phyloP scores from a whole-genome alignment of 768 basidiomycete species.

The Erythrobasidium yunnanense region DNA sequence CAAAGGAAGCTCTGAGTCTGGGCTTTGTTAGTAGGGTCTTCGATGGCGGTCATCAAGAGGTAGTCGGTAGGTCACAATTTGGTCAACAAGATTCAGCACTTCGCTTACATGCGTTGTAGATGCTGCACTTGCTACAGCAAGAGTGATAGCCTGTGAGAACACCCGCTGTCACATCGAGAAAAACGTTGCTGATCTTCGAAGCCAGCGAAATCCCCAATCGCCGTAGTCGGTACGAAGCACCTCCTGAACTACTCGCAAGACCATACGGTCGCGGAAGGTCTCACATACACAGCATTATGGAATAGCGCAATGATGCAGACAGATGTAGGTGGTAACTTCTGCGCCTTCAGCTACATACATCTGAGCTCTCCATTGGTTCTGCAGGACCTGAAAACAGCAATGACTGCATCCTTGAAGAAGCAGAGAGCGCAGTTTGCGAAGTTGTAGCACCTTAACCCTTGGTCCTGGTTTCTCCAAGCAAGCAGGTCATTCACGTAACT shows the following conservation, averaged over 20 bases:
- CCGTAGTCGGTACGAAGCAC: conserved; percentile 64
- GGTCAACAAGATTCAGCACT: not conserved
- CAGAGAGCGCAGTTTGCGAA: conserved; percentile 23
- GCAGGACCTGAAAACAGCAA: conserved; percentile 9
- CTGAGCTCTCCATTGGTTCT: not conserved
- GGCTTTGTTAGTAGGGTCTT: conserved; percentile 69
- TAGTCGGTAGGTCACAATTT: conserved; percentile 39
- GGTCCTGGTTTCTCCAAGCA: no score
- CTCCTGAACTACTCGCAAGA: conserved; percentile 67
- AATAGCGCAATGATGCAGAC: conserved; percentile 42
- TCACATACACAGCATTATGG: conserved; percentile 54
- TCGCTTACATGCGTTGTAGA: not conserved
- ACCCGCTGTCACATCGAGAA: not conserved
- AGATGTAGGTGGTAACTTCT: no score
- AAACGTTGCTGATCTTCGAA: not conserved
- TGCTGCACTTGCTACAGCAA: conserved; percentile 47
- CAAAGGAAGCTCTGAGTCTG: conserved; percentile 55
- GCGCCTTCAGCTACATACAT: not conserved
- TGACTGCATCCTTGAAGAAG: conserved; percentile 17
- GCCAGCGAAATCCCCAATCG: conserved; percentile 60
- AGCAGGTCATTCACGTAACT: no score
- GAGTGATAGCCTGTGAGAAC: conserved; percentile 52
- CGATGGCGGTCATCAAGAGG: conserved; percentile 55
- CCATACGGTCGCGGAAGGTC: conserved; percentile 52
- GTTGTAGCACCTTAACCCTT: not conserved